Evolutionary conservation across 1,284 basidiomycete species (phyloP), one percentile per base, ranked within the genome.

Genomic region (Leccinum pachyderme): DNA sequence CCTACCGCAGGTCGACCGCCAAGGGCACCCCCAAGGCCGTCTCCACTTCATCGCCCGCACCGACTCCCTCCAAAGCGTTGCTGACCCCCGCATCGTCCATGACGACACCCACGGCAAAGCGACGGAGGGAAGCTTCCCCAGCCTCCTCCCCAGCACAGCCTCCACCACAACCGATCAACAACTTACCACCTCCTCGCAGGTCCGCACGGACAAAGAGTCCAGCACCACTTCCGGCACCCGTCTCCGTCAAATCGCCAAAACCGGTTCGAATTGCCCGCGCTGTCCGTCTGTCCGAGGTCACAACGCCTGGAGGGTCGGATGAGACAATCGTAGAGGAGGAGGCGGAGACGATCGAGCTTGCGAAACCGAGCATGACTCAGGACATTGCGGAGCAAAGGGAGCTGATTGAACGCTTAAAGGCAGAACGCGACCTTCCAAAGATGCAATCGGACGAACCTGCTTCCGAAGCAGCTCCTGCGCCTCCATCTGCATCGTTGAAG

Each of bases 351-450:
- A 58, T 72, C 33, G 81, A 82, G 47, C 77, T 86, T 3, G 80
- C 83, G 1, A 81, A 80, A 29, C 77, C 81, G n/a, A 80, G 84
- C 63, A 78, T 87, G 67, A 78, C 79, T 12, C 75, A 83, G 63
- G 89, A 91, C 68, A 75, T 91, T 35, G 76, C 75, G 29, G 89
- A 91, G 69, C 87, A 90, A 73, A 81, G 80, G 70, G 81, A 81
- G 63, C 68, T 91, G 64, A 87, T 91, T 53, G 79, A 78, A 37
- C 76, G 78, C 55, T 69, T 91, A 60, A 89, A 89, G 65, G 78
- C 78, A 2, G 75, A 83, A 63, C 74, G 81, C 5, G 57, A 66
- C 12, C 27, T 49, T 0, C 55, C 56, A 9, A 52, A 45, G 35
- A 57, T 56, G 53, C 59, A 59, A 44, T 41, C 53, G 7, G 79